Base-by-base conservation (phyloP, 371 early-diverging fungal species). In the Zychaea mexicana region DNA sequence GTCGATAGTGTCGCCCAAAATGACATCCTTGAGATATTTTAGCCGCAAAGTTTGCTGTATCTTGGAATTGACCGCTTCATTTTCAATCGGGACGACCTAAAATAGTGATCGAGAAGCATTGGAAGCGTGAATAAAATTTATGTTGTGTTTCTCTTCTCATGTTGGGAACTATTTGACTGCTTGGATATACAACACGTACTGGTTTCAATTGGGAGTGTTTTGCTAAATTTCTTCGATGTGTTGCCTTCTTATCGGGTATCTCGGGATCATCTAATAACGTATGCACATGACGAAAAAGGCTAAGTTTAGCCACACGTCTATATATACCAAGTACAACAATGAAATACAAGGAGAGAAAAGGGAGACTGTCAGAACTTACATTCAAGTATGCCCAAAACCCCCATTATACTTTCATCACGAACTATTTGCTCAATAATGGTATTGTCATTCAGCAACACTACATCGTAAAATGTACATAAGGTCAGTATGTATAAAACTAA, bases 41-140 rank as follows among this genome's bases (percentile, higher is more conserved):
- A 94, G 65, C 5, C 96, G 87, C 62, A 92, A 94, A 0, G 90
- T 88, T 59, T 92, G 91, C 33, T 90, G 89, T 45, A 96, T 93
- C 68, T 93, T 92, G 53, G 74, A 71, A 36, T 85, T 78, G 12
- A 92, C 84, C 1, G 78, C 73, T 5, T 78, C 70, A 49, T 93
- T 88, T 19, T 80, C 76, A 24, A 97, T 88, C 4, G 94, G 92
- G 13, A 95, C 85, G 28, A 93, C 84, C 84, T 83, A 32, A 28
- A 6, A 13, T n/a, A n/a, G n/a, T n/a, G n/a, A n/a, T n/a, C n/a
- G n/a, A n/a, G n/a, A n/a, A n/a, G n/a, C n/a, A n/a, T n/a, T n/a
- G n/a, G n/a, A n/a, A n/a, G n/a, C n/a, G n/a, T n/a, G n/a, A n/a
- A n/a, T n/a, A n/a, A n/a, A n/a, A n/a, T n/a, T n/a, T n/a, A n/a